Evolutionary conservation across 169 alveolate species (phyloP), one percentile per base, ranked within the genome.

Genomic region (Toxoplasma gondii): DNA sequence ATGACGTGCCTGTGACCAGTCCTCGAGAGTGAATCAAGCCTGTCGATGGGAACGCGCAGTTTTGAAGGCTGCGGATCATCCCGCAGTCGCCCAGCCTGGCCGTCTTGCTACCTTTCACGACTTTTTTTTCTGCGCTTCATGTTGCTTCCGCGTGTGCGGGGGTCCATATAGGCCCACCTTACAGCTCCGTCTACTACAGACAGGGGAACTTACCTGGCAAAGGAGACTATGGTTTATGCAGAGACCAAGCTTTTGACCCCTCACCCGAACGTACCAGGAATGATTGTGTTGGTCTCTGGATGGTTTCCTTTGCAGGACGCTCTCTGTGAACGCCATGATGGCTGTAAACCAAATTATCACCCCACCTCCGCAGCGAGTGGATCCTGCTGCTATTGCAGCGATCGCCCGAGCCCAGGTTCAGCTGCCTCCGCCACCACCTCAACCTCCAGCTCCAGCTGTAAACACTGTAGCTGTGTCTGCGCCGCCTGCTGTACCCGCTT

Each of bases 291-390:
- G 27, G 36, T 4, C 34, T 41, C 36, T 49, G 58, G 12, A 7
- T 49, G 12, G 12, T 49, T 4, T 49, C 12, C 58, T 49, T 12
- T 49, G 4, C 58, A 80, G 90, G 38, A 82, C 69, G n/a, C 90
- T 82, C 38, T 82, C 90, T 2, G 90, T 82, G 41, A 82, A 82
- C 67, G 90, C 90, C 31, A 44, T 44, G 90, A 36, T 82, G 64
- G 90, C 90, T 24, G n/a, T 82, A 24, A 82, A 82, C 67, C 90
- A 82, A 22, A 36, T 82, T 17, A 82, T 31, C 67, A 39, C 44
- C 67, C 90, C 31, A 31, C 90, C 90, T 24, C 69, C 67, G 24
- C 90, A 41, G 64, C 90, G 90, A 7, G 67, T 82, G 67, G 90
- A 82, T 82, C 67, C 67, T 22, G 90, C 31, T 19, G 90, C 90